Base-by-base conservation (phyloP, 1,284 basidiomycete genomes). In the Xerocomus amazonicus region DNA sequence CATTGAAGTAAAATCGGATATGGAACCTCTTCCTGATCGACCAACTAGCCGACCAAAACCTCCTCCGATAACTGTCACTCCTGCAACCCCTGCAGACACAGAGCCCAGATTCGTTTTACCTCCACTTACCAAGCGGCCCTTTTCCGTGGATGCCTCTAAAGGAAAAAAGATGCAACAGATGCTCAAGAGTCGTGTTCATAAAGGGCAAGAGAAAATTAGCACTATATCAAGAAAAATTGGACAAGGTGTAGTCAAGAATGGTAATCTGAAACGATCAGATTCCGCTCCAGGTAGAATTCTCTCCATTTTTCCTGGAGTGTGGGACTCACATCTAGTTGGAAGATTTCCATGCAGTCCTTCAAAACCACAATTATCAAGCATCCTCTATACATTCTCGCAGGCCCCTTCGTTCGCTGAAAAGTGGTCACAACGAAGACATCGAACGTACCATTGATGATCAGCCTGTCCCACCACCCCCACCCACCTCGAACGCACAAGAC, bases 371-470 rank as follows among this genome's bases (percentile, higher is more conserved):
- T 2, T 90, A 86, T 57, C 88, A 91, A 63, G 91, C 91, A 0
- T 93, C 91, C 0, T 93, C 90, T 1, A 92, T 92, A 46, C 90
- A 92, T 62, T 87, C 90, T 0, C 82, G 90, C 43, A 78, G 82
- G 45, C 75, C 80, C 1, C 60, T 80, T 34, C 74, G 73, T 47
- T 79, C 77, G 7, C 70, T 80, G 50, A 73, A 77, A 19, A 73
- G 76, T 41, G 69, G 62, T 56, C 31, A 49, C 31, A 35, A 54
- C 55, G 37, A 54, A 26, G 68, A 74, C 17, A 68, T 72, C 38
- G 66, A 69, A 17, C 70, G 59, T 9, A 56, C 68, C 3, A 62
- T 53, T 3, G 66, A 67, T 10, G 66, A 67, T 17, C 73, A 73
- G 3, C 72, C 74, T 1, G 72, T 75, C 17, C 68, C 72, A 37